Evolutionary conservation across 2,329 filamentous ascomycete genomes (phyloP), one percentile per base, ranked within the genome.

Genomic region (Purpureocillium lavendulum): DNA sequence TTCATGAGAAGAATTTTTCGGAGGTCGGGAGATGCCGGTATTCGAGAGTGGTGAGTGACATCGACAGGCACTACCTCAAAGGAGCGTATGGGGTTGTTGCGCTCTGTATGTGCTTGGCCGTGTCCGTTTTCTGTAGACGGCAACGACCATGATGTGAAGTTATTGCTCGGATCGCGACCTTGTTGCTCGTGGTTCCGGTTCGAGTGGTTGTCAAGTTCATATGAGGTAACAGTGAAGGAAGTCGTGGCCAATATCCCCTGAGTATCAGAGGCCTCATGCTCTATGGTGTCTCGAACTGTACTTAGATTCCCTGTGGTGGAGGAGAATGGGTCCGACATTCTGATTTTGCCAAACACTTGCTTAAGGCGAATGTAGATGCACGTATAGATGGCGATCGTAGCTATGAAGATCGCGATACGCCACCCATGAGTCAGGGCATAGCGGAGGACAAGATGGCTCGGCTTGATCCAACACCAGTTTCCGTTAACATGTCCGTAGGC

Each of bases 401-500:
- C 49, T 18, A 61, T 33, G 41, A 68, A 63, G 33, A 67, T 64
- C 30, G 53, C 52, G 37, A 67, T 58, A 18, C 65, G 58, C 64
- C 64, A 67, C 24, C 57, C 63, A 41, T 68, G 64, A 2, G 60
- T 65, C 15, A 68, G 53, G 2, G 49, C 58, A 41, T 67, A 68
- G 16, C 65, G 61, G 12, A 66, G 53, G 11, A 50, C 55, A 14
- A 52, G 45, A 21, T 52, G 48, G 7, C 56, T 43, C n/a, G 51
- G 41, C 17, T 52, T 43, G 40, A 68, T 67, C 65, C 65, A 68
- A 50, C 65, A 68, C 65, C 64, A 68, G 45, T 67, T 66, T 0
- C 64, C 64, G 21, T 59, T 64, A 2, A 67, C 45, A 57, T 47
- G n/a, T 35, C 54, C 17, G 57, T 51, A 26, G 50, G 55, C 13